phyloP scores from a whole-genome alignment of 352 stramenopile species.

The Pythium myriotylum region DNA sequence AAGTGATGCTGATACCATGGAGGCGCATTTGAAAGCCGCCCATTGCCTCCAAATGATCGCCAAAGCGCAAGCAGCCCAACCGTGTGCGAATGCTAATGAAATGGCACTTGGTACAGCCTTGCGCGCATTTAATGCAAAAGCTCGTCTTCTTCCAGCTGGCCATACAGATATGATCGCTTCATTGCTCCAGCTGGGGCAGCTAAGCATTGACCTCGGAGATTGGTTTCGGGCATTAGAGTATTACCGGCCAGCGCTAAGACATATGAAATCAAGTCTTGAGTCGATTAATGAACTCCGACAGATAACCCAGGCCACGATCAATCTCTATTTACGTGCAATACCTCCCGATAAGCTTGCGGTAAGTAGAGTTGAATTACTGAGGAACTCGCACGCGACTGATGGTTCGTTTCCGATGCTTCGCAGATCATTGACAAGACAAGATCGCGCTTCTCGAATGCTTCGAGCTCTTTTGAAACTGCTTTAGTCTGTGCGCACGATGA shows the following conservation, averaged over 20 bases:
- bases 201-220: constrained; percentile 48
- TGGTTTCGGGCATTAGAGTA: constrained; percentile 59
- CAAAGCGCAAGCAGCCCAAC: constrained; percentile 16
- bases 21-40: constrained; percentile 29
- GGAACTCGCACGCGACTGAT: no score
- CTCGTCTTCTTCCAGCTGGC: constrained; percentile 29
- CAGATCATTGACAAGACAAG: constrained; percentile 49
- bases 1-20: background rate
- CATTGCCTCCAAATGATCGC: constrained; percentile 49
- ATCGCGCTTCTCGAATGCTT: constrained; percentile 28
- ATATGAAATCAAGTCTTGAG: constrained; percentile 25
- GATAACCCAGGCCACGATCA: constrained; percentile 45
- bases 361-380: constrained; percentile 12
- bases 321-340: constrained; percentile 41
- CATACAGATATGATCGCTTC: constrained; percentile 45
- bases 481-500: background rate
- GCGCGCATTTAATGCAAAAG: constrained; percentile 38
- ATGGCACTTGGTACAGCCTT: constrained; percentile 47
- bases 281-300: constrained; percentile 35
- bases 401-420: no score
- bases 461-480: background rate
- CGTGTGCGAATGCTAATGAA: constrained; percentile 31
- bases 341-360: constrained; percentile 39
- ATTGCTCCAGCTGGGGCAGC: constrained; percentile 44
- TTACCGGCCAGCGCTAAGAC: constrained; percentile 38